Evolutionary conservation across 495 filamentous ascomycete species (phyloP).

Genomic region (Oleoguttula mirabilis): DNA sequence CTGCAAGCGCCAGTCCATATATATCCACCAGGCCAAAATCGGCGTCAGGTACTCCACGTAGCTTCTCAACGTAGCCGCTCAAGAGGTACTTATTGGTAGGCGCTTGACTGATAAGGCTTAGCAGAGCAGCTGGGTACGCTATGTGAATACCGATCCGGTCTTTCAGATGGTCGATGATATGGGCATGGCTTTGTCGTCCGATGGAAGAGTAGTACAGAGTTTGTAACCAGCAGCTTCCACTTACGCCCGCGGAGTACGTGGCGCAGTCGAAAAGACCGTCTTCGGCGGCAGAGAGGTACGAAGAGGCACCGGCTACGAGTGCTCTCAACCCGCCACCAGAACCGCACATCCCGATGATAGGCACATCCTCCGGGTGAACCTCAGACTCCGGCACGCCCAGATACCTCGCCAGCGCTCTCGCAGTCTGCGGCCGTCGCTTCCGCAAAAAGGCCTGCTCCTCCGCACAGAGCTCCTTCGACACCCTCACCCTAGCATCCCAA

Average conservation of each 20-base stretch:
- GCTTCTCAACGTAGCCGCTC: conserved; percentile 76
- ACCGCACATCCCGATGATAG: conserved; percentile 81
- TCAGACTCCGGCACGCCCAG: conserved; percentile 63
- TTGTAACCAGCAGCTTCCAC: conserved; percentile 92
- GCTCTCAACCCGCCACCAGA: conserved; percentile 86
- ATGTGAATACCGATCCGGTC: conserved; percentile 73
- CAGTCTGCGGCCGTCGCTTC: conserved; percentile 51
- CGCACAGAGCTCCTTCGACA: conserved; percentile 68
- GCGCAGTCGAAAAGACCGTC: conserved; percentile 83
- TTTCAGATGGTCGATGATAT: conserved; percentile 73
- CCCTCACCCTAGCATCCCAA: conserved; percentile 64
- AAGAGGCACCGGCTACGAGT: conserved; percentile 77
- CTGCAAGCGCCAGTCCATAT: conserved; percentile 76
- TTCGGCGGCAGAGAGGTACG: conserved; percentile 66
- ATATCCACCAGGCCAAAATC: conserved; percentile 85
- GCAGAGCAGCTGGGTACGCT: conserved; percentile 74
- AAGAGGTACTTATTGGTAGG: conserved; percentile 90
- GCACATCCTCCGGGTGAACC: conserved; percentile 85
- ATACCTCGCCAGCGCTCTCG: conserved; percentile 65
- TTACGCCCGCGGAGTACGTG: conserved; percentile 90
- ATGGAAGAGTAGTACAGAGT: conserved; percentile 80
- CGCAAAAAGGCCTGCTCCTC: conserved; percentile 65
- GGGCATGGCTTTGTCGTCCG: conserved; percentile 47
- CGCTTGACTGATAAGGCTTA: conserved; percentile 61
- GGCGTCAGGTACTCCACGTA: conserved; percentile 66